Evolutionary conservation across 1,284 basidiomycete species (phyloP), one percentile per base, ranked within the genome.

Genomic region (Sparassis latifolia): DNA sequence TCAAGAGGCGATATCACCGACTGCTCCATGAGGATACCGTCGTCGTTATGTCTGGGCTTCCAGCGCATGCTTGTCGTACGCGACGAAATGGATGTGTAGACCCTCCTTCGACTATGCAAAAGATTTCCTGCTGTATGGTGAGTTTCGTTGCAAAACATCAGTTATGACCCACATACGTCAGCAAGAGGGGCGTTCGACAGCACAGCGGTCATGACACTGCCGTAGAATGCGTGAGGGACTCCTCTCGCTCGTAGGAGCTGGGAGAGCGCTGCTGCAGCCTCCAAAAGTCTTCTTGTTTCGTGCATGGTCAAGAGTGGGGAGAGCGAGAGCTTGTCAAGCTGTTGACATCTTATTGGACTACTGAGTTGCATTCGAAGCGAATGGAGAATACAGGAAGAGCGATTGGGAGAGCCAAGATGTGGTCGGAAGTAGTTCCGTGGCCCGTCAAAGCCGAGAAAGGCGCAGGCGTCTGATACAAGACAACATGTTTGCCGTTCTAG

Each of bases 161-260:
- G 2, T 4, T 12, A 29, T 12, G 35, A 27, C 35, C 48, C 35
- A 43, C 81, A 56, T 64, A 79, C 84, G 64, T 84, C 77, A 54
- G 77, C 73, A 42, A 77, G 73, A 46, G 76, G 68, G 52, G 66
- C 70, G 56, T 76, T 79, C 42, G 80, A 72, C 37, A 88, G 70
- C 4, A 80, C 66, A 32, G 84, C 78, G 31, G 78, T 77, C 53
- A 84, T 67, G 45, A 85, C 66, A 58, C 73, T 80, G 27, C 84
- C 84, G 60, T 86, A 72, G 68, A 86, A 86, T 28, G 83, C 84
- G 62, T 88, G 84, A 12, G 80, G 77, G 35, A 85, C 76, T 48
- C 68, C 69, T 39, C 66, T 65, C 47, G 71, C 71, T 50, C 66
- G 68, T 53, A 86, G 75, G 50, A 77, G 64, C 52, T 66, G 66